phyloP scores from a whole-genome alignment of 192 early-diverging fungal species.

The Linnemannia schmuckeri region DNA sequence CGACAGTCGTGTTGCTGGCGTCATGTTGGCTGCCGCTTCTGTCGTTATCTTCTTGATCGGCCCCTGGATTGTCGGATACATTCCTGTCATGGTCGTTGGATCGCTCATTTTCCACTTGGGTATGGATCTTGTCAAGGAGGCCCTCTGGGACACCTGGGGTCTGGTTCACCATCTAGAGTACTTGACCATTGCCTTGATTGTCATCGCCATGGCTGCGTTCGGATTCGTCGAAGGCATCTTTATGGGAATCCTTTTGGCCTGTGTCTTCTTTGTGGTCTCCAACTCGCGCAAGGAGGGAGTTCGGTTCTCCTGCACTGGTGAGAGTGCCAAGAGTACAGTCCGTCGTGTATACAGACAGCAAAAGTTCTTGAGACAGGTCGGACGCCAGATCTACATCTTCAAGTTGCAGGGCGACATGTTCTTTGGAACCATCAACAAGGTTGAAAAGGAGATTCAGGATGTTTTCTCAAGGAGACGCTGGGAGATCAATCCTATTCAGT shows the following conservation, averaged over 20 bases:
- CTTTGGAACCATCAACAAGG: slow-evolving; percentile 93
- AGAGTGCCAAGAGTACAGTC: slow-evolving; percentile 86
- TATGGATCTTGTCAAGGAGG: slow-evolving; percentile 93
- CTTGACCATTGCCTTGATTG: slow-evolving; percentile 87
- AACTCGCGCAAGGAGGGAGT: slow-evolving; percentile 76
- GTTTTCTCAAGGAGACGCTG: slow-evolving; percentile 74
- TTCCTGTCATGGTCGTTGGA: slow-evolving; percentile 95
- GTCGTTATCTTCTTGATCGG: slow-evolving; percentile 85
- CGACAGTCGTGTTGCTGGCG: slow-evolving; percentile 84
- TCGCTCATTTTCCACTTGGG: slow-evolving; percentile 97
- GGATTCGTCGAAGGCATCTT: slow-evolving; percentile 99
- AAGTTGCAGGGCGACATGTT: slow-evolving; percentile 97
- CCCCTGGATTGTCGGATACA: slow-evolving; percentile 88
- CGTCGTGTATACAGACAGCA: slow-evolving; percentile 91
- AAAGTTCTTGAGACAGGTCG: slow-evolving; percentile 85
- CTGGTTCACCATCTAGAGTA: slow-evolving; percentile 92
- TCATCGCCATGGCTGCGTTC: slow-evolving; percentile 87
- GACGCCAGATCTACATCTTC: slow-evolving; percentile 88
- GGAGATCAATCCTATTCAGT: slow-evolving; percentile 82
- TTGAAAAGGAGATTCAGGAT: slow-evolving; percentile 78
- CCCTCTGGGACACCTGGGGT: slow-evolving; percentile 87
- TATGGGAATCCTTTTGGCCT: slow-evolving; percentile 92
- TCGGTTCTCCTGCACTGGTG: slow-evolving; percentile 75
- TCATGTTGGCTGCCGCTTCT: slow-evolving; percentile 85
- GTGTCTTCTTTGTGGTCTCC: slow-evolving; percentile 92